Evolutionary conservation across 176 grass and related monocot genomes (phyloP).

Genomic region (Metroxylon sagu): DNA sequence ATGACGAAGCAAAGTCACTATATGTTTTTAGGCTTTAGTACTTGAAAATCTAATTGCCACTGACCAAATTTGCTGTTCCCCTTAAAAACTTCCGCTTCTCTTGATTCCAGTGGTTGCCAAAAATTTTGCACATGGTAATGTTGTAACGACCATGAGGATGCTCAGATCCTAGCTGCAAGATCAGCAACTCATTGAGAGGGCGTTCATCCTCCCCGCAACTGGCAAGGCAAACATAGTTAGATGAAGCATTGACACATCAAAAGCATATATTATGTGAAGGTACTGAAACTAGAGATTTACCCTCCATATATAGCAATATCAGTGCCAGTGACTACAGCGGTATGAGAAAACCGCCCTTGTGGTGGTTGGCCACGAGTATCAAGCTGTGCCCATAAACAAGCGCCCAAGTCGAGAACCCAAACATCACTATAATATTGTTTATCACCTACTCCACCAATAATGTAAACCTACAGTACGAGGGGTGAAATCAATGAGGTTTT

Average conservation of each 20-base stretch:
- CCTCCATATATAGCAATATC: constrained; percentile 94
- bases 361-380: constrained; percentile 78
- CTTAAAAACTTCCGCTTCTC: constrained; percentile 69
- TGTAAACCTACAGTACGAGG: constrained; percentile 45
- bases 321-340: constrained; percentile 50
- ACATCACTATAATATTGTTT: constrained; percentile 95
- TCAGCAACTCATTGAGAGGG: constrained; percentile 78
- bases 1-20: too few species aligned
- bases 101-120: constrained; percentile 87
- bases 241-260: too few species aligned
- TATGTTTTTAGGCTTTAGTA: too few species aligned
- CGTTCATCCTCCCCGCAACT: constrained; percentile 92
- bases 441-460: constrained; percentile 91
- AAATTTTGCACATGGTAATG: constrained; percentile 90
- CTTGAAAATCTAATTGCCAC: not conserved
- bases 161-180: constrained; percentile 84
- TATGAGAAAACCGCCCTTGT: constrained; percentile 90
- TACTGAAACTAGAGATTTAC: constrained; percentile 29
- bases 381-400: constrained; percentile 58
- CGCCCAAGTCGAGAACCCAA: constrained; percentile 75
- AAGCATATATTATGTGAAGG: too few species aligned
- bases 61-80: constrained; percentile 33
- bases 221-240: constrained; percentile 8
- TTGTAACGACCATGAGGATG: constrained; percentile 94
- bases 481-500: not conserved